These are phyloP conservation scores for Fraxinus pennsylvanica DNA, from an alignment of 257 asterid species.

Conservation along the genomic window DNA sequence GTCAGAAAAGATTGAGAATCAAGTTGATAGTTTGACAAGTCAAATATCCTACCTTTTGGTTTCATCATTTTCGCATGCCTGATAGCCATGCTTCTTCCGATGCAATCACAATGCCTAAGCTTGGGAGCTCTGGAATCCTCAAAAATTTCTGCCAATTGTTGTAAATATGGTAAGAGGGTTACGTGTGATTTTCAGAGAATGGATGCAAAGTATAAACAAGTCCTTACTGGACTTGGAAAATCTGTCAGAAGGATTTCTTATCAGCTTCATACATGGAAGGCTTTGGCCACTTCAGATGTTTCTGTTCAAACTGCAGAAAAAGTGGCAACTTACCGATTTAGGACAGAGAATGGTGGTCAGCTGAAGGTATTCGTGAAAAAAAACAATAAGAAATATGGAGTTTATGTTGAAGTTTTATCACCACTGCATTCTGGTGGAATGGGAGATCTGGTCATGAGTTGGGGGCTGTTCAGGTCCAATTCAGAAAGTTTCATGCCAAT, in stretches of 20 bases:
- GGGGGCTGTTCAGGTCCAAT: conserved; percentile 74
- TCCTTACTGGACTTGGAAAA: conserved; percentile 20
- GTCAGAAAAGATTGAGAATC: conserved; percentile 25
- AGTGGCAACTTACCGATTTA: conserved; percentile 55
- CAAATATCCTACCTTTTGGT: neutral
- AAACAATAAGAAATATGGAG: conserved; percentile 42
- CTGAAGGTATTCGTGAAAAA: conserved; percentile 58
- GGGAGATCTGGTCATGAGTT: conserved; percentile 51
- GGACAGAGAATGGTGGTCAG: conserved; percentile 67
- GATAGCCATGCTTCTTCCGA: conserved; percentile 47
- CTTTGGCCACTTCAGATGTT: conserved; percentile 42
- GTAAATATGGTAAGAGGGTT: conserved; percentile 34
- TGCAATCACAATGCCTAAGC: conserved; percentile 48
- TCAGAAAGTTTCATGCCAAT: conserved; percentile 53
- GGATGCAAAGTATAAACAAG: conserved; percentile 27
- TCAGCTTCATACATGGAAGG: conserved; percentile 40
- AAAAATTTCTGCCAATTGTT: conserved; percentile 30
- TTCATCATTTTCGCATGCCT: conserved; percentile 19
- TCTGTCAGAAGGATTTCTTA: conserved; percentile 27
- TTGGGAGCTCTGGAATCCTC: conserved; percentile 33
- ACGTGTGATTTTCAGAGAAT: conserved; percentile 28
- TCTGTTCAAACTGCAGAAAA: conserved; percentile 43
- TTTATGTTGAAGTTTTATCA: conserved; percentile 50
- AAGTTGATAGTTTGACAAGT: neutral
- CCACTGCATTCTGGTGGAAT: conserved; percentile 34